Conservation (phyloP, 1,284 basidiomycete species). For the Golubevia pallescens region DNA sequence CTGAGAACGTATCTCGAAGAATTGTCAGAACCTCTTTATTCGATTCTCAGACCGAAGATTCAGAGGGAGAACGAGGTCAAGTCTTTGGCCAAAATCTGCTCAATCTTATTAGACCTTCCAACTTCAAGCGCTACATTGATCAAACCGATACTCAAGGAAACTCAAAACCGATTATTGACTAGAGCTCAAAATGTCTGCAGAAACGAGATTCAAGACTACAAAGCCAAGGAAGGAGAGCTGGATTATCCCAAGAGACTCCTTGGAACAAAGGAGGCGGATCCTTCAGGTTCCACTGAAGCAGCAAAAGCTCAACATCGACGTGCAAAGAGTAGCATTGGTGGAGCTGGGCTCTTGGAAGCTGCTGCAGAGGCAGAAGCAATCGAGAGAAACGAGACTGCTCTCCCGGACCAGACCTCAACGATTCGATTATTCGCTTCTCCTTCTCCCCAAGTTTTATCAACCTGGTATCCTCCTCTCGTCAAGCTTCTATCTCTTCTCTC, state of each 20-base stretch:
- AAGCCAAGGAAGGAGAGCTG: slow-evolving; percentile 21
- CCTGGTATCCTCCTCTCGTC: slow-evolving; percentile 24
- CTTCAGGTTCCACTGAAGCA: background rate
- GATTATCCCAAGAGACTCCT: slow-evolving; percentile 23
- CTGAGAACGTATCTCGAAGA: slow-evolving; percentile 2
- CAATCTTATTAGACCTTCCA: background rate
- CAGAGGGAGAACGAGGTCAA: background rate
- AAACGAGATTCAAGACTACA: slow-evolving; percentile 19
- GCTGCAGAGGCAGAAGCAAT: slow-evolving; percentile 11
- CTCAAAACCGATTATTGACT: slow-evolving; percentile 15
- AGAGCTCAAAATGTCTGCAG: slow-evolving; percentile 19
- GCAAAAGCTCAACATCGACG: slow-evolving; percentile 12
- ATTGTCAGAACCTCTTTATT: background rate
- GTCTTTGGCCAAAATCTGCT: background rate
- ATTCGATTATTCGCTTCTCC: slow-evolving; percentile 26
- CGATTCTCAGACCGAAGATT: background rate
- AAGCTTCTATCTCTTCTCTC: slow-evolving; percentile 21
- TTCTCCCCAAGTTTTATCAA: slow-evolving; percentile 1
- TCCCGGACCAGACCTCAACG: slow-evolving; percentile 9
- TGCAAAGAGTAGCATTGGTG: slow-evolving; percentile 17
- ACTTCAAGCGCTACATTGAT: slow-evolving; percentile 1
- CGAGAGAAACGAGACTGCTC: too few relatives aligned
- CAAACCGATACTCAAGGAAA: slow-evolving; percentile 19
- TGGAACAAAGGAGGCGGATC: too few relatives aligned
- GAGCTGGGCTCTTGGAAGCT: slow-evolving; percentile 29